Conservation (phyloP, 805 yeast species). For the Nakazawaea pomicola region DNA sequence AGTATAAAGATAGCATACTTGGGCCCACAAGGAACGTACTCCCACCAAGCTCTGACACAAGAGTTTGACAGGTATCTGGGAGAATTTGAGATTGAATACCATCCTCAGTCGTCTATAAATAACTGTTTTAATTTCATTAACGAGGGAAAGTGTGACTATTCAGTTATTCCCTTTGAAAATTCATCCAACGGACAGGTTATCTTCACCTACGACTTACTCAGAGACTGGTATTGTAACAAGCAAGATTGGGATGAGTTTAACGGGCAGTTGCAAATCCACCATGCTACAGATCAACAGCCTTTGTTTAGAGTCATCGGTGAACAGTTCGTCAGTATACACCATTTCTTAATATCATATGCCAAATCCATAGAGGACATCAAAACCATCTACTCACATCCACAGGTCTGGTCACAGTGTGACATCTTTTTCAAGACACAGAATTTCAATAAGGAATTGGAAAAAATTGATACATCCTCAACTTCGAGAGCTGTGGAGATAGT, state of each 20-base stretch:
- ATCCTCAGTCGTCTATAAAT: conserved; percentile 38
- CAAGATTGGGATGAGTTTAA: conserved; percentile 11
- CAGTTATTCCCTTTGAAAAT: conserved; percentile 88
- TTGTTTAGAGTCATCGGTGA: conserved; percentile 61
- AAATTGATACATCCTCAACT: conserved; percentile 71
- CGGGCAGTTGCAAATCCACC: conserved; percentile 4
- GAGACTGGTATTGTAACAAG: conserved; percentile 51
- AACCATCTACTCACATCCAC: conserved; percentile 86
- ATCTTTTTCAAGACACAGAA: conserved; percentile 41
- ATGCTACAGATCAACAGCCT: conserved; percentile 20
- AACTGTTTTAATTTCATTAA: conserved; percentile 59
- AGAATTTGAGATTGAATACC: conserved; percentile 21
- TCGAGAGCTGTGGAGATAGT: conserved; percentile 78
- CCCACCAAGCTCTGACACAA: conserved; percentile 71
- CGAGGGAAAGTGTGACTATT: conserved; percentile 47
- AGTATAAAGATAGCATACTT: conserved; percentile 57
- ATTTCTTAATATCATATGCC: conserved; percentile 56
- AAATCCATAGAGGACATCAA: conserved; percentile 38
- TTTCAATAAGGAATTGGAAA: conserved; percentile 34
- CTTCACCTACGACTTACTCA: conserved; percentile 72
- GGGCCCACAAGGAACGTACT: conserved; percentile 91
- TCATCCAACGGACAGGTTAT: conserved; percentile 94
- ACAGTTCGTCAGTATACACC: conserved; percentile 78
- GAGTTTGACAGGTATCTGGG: conserved; percentile 25
- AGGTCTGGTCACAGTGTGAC: conserved; percentile 92